Conservation (phyloP, 345 rosid genomes). For the Raphanus sativus region DNA sequence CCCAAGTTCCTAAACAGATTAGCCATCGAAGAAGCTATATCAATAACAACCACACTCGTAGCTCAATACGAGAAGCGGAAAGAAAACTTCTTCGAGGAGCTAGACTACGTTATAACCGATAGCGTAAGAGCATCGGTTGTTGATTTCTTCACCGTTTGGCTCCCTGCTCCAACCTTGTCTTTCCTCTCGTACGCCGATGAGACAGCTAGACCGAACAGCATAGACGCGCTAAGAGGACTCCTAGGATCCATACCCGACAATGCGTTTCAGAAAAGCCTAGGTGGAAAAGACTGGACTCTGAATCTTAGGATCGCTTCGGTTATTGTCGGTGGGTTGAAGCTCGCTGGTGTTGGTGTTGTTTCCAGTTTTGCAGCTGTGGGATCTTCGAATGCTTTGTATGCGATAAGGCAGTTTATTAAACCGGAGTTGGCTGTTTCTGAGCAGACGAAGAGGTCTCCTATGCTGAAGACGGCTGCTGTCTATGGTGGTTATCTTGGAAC, state of each 20-base stretch:
- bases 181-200: constrained; percentile 73
- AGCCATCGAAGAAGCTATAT: constrained; percentile 92
- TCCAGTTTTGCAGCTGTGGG: constrained; percentile 87
- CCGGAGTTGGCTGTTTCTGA: constrained; percentile 51
- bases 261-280: constrained; percentile 89
- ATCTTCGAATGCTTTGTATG: constrained; percentile 64
- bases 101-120: constrained; percentile 90
- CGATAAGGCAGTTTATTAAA: constrained; percentile 52
- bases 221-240: constrained; percentile 65
- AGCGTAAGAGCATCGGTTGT: constrained; percentile 75
- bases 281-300: constrained; percentile 76
- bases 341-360: constrained; percentile 79
- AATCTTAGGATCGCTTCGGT: constrained; percentile 82
- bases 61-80: constrained; percentile 91
- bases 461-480: constrained; percentile 73
- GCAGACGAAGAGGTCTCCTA: constrained; percentile 71
- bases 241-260: constrained; percentile 91
- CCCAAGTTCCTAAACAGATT: constrained; percentile 85
- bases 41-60: constrained; percentile 81
- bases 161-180: constrained; percentile 90
- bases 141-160: constrained; percentile 93
- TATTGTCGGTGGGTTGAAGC: constrained; percentile 78
- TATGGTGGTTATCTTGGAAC: constrained; percentile 79
- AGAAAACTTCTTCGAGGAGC: constrained; percentile 85
- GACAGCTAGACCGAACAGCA: constrained; percentile 46